These are phyloP conservation scores for Diutina catenulata DNA, from an alignment of 1,139 yeast genomes.

Conservation along the genomic window DNA sequence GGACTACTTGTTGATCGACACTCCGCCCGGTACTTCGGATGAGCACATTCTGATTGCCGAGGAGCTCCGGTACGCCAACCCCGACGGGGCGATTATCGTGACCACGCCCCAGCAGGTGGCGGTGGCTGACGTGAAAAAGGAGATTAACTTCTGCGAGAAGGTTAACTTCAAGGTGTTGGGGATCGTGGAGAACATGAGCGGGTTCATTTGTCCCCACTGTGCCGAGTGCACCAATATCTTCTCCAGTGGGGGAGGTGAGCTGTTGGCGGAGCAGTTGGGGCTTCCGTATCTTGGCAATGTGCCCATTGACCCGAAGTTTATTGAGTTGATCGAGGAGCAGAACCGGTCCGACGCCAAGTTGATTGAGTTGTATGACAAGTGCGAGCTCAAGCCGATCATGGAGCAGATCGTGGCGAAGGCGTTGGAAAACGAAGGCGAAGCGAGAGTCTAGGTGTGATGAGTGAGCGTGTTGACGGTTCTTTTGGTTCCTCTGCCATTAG, in stretches of 20 bases:
- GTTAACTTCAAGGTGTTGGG: constrained; percentile 33
- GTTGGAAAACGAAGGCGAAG: constrained; percentile 15
- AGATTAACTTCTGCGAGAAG: constrained; percentile 34
- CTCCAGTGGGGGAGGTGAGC: constrained; percentile 86
- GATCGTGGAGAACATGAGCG: constrained; percentile 37
- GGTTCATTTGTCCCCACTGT: constrained; percentile 59
- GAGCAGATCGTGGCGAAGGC: constrained; percentile 35
- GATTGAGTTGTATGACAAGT: constrained; percentile 23
- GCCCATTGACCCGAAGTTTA: constrained; percentile 90
- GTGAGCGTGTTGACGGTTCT: too few relatives aligned
- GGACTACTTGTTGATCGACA: constrained; percentile 83
- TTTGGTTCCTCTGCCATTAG: too few relatives aligned
- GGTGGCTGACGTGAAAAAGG: constrained; percentile 40
- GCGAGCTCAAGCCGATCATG: constrained; percentile 39
- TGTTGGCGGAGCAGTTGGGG: constrained; percentile 46
- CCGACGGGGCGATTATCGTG: constrained; percentile 38
- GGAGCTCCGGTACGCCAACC: constrained; percentile 50
- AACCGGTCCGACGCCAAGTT: constrained; percentile 16
- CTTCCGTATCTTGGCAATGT: constrained; percentile 72
- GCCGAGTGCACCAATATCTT: constrained; percentile 86
- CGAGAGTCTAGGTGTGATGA: too few relatives aligned
- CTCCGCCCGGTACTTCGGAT: constrained; percentile 98
- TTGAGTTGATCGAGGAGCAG: constrained; percentile 66
- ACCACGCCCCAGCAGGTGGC: constrained; percentile 46
- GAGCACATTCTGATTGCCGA: constrained; percentile 97